Base-by-base conservation (phyloP, 1,284 basidiomycete genomes). In the Entoloma clypeatum region DNA sequence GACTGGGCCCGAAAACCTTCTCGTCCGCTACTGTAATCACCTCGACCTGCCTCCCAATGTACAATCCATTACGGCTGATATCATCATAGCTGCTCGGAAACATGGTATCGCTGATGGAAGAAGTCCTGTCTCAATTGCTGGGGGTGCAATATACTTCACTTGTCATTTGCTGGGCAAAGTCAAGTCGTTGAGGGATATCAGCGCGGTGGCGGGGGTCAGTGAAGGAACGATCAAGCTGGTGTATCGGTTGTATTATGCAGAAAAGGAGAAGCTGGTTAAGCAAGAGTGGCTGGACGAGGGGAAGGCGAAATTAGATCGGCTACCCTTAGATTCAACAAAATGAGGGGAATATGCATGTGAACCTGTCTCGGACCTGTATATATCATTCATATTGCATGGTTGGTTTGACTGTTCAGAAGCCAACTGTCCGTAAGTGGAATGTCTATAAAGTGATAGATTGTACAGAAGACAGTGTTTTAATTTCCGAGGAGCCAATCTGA, bases 11-110 rank as follows among this genome's bases (percentile, higher is more conserved):
- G 91, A 95, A 62, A 90, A 86, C 52, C 74, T 97, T 22, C 79
- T 98, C 36, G 82, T 87, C n/a, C 87, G 94, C 44, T 96, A 92
- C 66, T 92, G 88, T 69, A 96, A 96, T 64, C 91, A 95, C 58
- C 75, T 95, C 47, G 90, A 89, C 48, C 72, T 95, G n/a, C 87
- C 90, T 4, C 74, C 87, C 37, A 83, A 79, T 51, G 75, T 94
- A 39, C 86, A 92, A 61, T 76, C 84, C 22, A 88, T 89, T 16
- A 90, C 91, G 56, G 77, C 83, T 39, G 87, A 94, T 51, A 86
- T 97, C 56, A 92, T 94, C 35, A 66, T 81, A 36, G 76, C 77
- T 16, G 92, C 92, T 4, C 81, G 89, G 36, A 79, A 89, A 46
- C 77, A 90, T 51, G 88, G 91, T 29, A 85, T 92, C 45, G 89